phyloP scores from a whole-genome alignment of 2,329 filamentous ascomycete genomes.

The Clarireedia paspali region DNA sequence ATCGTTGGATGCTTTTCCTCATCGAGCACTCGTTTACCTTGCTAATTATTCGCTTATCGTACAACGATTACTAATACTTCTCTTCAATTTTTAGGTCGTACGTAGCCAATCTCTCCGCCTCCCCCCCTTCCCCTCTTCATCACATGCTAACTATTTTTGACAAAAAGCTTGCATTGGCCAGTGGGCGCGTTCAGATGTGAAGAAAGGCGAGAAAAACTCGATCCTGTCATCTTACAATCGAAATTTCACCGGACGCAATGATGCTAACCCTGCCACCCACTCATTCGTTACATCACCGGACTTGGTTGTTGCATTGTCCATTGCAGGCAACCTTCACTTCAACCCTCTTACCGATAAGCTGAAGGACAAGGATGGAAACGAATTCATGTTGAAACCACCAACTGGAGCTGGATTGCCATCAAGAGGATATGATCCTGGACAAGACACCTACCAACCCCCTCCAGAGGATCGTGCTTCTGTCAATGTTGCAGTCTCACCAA shows the following conservation, averaged over 20 bases:
- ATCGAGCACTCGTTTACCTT: too few relatives aligned
- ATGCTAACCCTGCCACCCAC: slow-evolving; percentile 90
- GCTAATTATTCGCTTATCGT: too few relatives aligned
- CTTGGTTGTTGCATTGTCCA: slow-evolving; percentile 76
- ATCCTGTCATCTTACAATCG: slow-evolving; percentile 99
- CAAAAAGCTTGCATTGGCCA: slow-evolving; percentile 68
- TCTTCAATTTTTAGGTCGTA: too few relatives aligned
- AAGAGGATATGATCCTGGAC: slow-evolving; percentile 81
- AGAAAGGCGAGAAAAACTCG: slow-evolving; percentile 93
- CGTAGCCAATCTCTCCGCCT: too few relatives aligned
- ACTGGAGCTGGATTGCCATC: slow-evolving; percentile 73
- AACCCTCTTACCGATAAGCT: slow-evolving; percentile 90
- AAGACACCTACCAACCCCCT: slow-evolving; percentile 93
- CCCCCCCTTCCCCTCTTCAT: not conserved
- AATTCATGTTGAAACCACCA: slow-evolving; percentile 80
- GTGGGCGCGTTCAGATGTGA: slow-evolving; percentile 89
- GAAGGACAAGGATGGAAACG: slow-evolving; percentile 92
- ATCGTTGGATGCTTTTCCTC: too few relatives aligned
- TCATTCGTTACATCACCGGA: slow-evolving; percentile 90
- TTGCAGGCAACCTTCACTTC: slow-evolving; percentile 82
- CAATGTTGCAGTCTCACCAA: slow-evolving; percentile 74
- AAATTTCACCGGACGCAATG: slow-evolving; percentile 98
- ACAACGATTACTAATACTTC: too few relatives aligned
- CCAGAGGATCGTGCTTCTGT: slow-evolving; percentile 69
- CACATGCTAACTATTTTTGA: not conserved